These are phyloP conservation scores for Dothistroma pini DNA, from an alignment of 2,329 filamentous ascomycete species.

Conservation along the genomic window DNA sequence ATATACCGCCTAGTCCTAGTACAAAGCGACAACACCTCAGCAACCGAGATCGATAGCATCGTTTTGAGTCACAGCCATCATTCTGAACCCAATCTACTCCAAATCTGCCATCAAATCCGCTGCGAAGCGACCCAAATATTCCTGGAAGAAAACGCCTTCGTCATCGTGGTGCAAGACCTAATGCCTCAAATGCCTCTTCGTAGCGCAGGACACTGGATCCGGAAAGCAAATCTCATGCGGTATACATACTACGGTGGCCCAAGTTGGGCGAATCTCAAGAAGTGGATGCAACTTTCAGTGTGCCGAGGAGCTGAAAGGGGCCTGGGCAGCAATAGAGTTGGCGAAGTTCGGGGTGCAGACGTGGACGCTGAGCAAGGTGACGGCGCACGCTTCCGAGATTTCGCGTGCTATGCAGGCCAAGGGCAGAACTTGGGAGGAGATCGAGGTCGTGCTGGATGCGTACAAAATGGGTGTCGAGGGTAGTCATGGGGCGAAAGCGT, in stretches of 20 bases:
- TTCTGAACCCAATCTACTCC: too few relatives aligned
- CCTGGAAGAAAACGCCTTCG: slow-evolving; percentile 37
- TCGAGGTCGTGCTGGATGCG: background rate
- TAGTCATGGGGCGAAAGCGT: background rate
- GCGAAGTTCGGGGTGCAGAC: background rate
- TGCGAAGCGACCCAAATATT: slow-evolving; percentile 43
- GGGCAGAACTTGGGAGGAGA: background rate
- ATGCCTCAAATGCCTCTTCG: background rate
- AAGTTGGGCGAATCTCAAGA: background rate
- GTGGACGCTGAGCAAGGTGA: background rate
- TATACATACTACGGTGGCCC: background rate
- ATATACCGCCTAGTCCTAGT: background rate
- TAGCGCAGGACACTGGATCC: background rate
- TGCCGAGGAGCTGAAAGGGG: background rate
- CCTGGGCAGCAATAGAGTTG: background rate
- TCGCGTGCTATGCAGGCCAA: background rate
- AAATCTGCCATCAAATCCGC: slow-evolving; percentile 34
- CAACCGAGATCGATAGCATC: too few relatives aligned
- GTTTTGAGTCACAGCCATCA: too few relatives aligned
- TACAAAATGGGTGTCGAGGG: background rate
- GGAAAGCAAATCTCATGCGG: background rate
- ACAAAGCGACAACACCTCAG: background rate
- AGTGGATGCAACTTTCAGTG: background rate
- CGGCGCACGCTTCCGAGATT: background rate
- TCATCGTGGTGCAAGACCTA: background rate